Conservation (phyloP, 257 asterid genomes). For the Rubia yunnanensis region DNA sequence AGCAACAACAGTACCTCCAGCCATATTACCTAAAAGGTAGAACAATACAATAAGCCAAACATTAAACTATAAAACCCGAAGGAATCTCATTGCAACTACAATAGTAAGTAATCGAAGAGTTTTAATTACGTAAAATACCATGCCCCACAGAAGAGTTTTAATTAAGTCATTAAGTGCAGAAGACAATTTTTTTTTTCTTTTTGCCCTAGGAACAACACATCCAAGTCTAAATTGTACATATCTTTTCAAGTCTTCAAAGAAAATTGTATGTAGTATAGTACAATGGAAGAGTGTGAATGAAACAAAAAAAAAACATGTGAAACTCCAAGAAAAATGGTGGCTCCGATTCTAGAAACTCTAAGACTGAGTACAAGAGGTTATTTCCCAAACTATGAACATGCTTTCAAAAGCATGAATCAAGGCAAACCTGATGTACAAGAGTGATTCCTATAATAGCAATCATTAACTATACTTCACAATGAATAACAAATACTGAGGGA, state of each 20-base stretch:
- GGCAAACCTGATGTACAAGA: no score
- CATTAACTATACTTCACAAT: no score
- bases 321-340: no score
- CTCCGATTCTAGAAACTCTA: no score
- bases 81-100: slow-evolving; percentile 61
- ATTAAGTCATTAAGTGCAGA: not conserved
- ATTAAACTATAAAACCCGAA: slow-evolving; percentile 49
- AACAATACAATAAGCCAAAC: slow-evolving; percentile 84
- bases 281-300: not conserved
- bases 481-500: no score
- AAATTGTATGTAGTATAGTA: not conserved
- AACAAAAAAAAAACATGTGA: no score
- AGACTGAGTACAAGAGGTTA: no score
- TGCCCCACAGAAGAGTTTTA: not conserved
- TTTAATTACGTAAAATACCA: no score
- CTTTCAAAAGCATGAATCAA: no score
- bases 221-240: not conserved
- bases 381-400: no score
- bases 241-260: not conserved
- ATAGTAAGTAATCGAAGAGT: slow-evolving; percentile 60
- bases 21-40: slow-evolving; percentile 95
- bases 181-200: not conserved
- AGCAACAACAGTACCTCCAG: slow-evolving; percentile 86
- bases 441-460: no score
- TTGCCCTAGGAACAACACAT: not conserved